Conservation (phyloP, 2,329 filamentous ascomycete genomes). For the Aspergillus uvarum region DNA sequence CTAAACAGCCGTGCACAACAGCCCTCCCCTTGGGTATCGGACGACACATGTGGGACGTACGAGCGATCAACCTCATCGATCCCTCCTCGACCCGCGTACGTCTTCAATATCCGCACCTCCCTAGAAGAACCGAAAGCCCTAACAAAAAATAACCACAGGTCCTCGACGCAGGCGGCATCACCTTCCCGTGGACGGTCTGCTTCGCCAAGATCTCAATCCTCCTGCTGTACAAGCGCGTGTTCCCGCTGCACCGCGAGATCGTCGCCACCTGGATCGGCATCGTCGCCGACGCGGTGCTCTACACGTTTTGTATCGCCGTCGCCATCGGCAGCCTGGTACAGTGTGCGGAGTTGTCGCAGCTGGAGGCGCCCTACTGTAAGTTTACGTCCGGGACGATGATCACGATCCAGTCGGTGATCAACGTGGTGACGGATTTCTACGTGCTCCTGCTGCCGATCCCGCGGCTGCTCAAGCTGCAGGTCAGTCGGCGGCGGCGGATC, state of each 20-base stretch:
- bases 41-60: conserved; percentile 8
- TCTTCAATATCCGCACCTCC: background rate
- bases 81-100: conserved; percentile 1
- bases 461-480: conserved; percentile 1
- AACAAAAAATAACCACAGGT: background rate
- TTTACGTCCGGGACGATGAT: background rate
- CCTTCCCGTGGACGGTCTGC: conserved; percentile 1
- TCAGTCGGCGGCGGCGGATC: background rate
- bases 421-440: conserved; percentile 6
- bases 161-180: background rate
- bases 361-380: background rate
- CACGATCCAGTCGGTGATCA: background rate
- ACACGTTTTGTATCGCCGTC: background rate
- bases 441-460: conserved; percentile 4
- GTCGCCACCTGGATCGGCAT: conserved; percentile 4
- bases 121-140: no score
- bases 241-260: background rate
- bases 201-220: conserved; percentile 9
- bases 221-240: conserved; percentile 1
- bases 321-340: background rate
- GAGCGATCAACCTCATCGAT: background rate
- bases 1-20: background rate
- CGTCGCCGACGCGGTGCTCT: background rate
- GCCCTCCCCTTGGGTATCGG: background rate
- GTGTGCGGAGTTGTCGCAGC: background rate